Conservation (phyloP, 129 eudicot genomes). For the Pulicaria dysenterica region DNA sequence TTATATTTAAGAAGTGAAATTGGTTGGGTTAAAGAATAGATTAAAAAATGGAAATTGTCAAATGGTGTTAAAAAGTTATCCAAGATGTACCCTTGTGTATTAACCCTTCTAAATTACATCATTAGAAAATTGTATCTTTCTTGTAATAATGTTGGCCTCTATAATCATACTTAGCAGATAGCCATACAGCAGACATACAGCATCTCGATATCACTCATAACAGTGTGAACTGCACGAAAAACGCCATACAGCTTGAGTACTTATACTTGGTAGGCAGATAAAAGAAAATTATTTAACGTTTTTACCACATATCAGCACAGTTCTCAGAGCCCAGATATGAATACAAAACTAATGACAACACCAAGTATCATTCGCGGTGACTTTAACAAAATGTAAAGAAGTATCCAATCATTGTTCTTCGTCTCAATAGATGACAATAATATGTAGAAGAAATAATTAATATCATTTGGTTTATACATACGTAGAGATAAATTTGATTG, state of each 20-base stretch:
- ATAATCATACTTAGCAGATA: too few species aligned
- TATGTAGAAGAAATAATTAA: constrained; percentile 12
- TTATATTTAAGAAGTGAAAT: too few species aligned
- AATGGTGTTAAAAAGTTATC: too few species aligned
- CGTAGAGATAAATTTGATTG: not conserved
- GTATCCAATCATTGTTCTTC: not conserved
- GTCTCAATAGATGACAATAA: not conserved
- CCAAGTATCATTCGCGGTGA: not conserved
- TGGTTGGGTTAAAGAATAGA: too few species aligned
- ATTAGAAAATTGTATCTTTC: too few species aligned
- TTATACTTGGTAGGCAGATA: not conserved
- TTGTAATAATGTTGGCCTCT: too few species aligned
- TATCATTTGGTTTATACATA: not conserved
- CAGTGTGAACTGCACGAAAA: not conserved
- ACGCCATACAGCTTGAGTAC: constrained; percentile 5
- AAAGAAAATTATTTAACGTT: not conserved
- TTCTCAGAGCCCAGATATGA: not conserved
- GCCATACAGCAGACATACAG: too few species aligned
- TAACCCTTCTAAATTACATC: too few species aligned
- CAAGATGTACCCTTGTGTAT: too few species aligned
- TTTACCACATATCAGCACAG: not conserved
- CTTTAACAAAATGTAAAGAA: not conserved
- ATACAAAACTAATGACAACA: not conserved
- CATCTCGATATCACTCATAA: too few species aligned
- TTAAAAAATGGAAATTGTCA: too few species aligned